A percentile compares a stretch with the other conserved stretches of the same genome.
Evolutionary conservation across 2,329 filamentous ascomycete species (phyloP).

Genomic region (Alternaria angustiovoidea): DNA sequence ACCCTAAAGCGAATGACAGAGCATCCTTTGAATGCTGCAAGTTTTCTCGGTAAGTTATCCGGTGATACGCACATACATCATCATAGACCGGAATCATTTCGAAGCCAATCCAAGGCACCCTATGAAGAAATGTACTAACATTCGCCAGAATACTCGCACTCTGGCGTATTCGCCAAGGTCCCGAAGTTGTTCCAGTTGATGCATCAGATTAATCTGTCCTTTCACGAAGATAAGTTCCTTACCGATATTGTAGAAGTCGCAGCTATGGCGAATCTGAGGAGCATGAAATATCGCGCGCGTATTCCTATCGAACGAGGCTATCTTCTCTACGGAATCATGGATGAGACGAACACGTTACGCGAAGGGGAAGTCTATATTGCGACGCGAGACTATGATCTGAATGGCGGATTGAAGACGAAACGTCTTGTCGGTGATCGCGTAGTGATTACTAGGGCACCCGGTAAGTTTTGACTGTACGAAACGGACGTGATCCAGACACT

Average conservation of each 20-base stretch:
- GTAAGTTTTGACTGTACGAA: neutral
- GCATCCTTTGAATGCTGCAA: slow-evolving; percentile 67
- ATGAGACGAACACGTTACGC: slow-evolving; percentile 74
- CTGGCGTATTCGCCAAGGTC: slow-evolving; percentile 69
- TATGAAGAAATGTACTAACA: neutral
- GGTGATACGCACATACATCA: neutral
- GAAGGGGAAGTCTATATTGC: slow-evolving; percentile 75
- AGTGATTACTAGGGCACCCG: slow-evolving; percentile 77
- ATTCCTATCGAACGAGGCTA: slow-evolving; percentile 75
- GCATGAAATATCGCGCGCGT: slow-evolving; percentile 79
- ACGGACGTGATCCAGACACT: neutral
- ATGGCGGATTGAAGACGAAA: slow-evolving; percentile 20
- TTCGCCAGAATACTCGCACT: slow-evolving; percentile 59
- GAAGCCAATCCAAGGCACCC: neutral
- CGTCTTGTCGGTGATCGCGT: slow-evolving; percentile 51
- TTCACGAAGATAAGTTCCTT: slow-evolving; percentile 73
- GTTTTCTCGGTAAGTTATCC: slow-evolving; percentile 61
- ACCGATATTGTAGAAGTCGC: slow-evolving; percentile 74
- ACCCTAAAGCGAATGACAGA: slow-evolving; percentile 67
- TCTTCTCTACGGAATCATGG: slow-evolving; percentile 85
- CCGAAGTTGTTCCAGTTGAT: slow-evolving; percentile 69
- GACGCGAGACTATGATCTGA: slow-evolving; percentile 55
- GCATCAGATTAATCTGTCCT: slow-evolving; percentile 67
- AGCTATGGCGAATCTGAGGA: slow-evolving; percentile 73
- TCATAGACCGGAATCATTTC: neutral